Base-by-base conservation (phyloP, 2,329 filamentous ascomycete genomes). In the Gremmenia infestans region DNA sequence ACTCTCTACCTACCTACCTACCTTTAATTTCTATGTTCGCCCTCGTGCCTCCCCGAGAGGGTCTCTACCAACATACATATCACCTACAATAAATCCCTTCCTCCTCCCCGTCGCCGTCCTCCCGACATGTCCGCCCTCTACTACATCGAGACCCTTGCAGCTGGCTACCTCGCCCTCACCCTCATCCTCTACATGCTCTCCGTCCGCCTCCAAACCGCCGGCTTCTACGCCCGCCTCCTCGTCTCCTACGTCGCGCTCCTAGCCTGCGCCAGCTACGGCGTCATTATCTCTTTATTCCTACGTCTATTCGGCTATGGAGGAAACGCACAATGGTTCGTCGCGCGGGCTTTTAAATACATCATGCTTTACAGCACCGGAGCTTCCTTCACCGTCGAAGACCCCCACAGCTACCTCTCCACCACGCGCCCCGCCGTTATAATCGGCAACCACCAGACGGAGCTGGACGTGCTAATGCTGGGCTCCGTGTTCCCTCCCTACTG, bases 381-480 rank as follows among this genome's bases (percentile, higher is more conserved):
- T 49, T 81, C 78, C 57, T 97, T 97, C 70, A 78, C 82, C 59
- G 74, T 96, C 50, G 80, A 87, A 46, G 90, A 92, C 71, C 77
- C 83, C 40, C 70, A 83, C 57, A 73, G 85, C 62, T 71, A 85
- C 50, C 64, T 71, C 7, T 63, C 60, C 12, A 85, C 78, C 9
- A 78, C 78, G 28, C 83, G 93, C 51, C 94, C 94, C 0, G 92
- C 90, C 55, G 88, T 99, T 55, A 92, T 99, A 68, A 80, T 99
- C 64, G 89, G 88, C 42, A 97, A 97, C 74, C 94, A 99, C 76
- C 94, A 99, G 80, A 91, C 89, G 22, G 94, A 97, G 75, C 83
- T 99, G 63, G 94, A 99, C 70, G 89, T 99, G 42, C 80, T 96
- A 57, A 88, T 97, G 83, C 81, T 99, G 28, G 94, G 91, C 60